Evolutionary conservation across 768 basidiomycete genomes (phyloP).

Genomic region (Kwoniella botswanensis): DNA sequence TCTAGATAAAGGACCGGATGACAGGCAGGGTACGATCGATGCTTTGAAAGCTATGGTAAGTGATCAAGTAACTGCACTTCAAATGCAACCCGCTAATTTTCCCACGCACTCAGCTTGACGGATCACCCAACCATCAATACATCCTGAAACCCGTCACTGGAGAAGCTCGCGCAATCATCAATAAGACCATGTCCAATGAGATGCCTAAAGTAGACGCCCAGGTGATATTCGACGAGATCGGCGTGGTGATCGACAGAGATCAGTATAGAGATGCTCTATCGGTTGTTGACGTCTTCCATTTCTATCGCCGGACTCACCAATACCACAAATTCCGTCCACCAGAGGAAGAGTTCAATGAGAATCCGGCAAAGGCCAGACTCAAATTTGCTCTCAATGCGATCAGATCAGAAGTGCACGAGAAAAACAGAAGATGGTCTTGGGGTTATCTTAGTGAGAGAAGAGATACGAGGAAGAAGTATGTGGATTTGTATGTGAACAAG

Average conservation of each 20-base stretch:
- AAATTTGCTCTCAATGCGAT: conserved; percentile 81
- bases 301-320: conserved; percentile 76
- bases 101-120: conserved; percentile 22
- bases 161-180: conserved; percentile 88
- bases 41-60: conserved; percentile 76
- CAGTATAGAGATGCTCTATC: conserved; percentile 94
- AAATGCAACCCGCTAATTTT: not conserved
- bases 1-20: conserved; percentile 67
- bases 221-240: conserved; percentile 89
- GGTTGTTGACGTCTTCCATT: conserved; percentile 93
- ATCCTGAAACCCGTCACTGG: conserved; percentile 94
- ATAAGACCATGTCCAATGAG: conserved; percentile 72
- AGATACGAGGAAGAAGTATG: conserved; percentile 83
- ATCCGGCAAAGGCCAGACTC: conserved; percentile 71
- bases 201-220: conserved; percentile 86
- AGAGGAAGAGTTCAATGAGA: conserved; percentile 66
- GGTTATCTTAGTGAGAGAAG: conserved; percentile 82
- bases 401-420: conserved; percentile 78
- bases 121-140: conserved; percentile 75
- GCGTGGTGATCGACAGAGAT: conserved; percentile 84
- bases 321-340: conserved; percentile 81
- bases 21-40: conserved; percentile 68
- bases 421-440: conserved; percentile 88
- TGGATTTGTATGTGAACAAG: conserved; percentile 74
- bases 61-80: conserved; percentile 4